Conservation (phyloP, 805 yeast species). For the Candida methanosorbosa region DNA sequence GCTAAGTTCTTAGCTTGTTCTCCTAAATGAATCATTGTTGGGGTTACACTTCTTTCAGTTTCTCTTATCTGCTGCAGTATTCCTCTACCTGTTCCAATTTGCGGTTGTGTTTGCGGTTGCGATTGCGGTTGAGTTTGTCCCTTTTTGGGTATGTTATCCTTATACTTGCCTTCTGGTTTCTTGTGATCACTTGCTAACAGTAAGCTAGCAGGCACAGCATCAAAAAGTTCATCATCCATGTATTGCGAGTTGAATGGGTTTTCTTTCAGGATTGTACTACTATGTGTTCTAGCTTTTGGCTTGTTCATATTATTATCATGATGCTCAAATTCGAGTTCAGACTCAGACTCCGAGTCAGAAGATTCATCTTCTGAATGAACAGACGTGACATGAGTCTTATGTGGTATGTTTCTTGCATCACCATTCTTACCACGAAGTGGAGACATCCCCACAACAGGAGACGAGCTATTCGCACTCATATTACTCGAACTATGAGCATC, state of each 20-base stretch:
- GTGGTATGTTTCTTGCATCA: not conserved
- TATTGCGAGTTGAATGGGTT: conserved; percentile 14
- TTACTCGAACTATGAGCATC: not conserved
- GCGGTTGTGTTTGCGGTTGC: not conserved
- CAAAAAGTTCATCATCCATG: conserved; percentile 18
- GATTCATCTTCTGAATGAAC: not conserved
- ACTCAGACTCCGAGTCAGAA: conserved; percentile 3
- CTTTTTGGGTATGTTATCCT: conserved; percentile 1
- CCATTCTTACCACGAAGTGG: too few species aligned
- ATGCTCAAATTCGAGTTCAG: conserved; percentile 1
- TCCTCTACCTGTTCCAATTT: not conserved
- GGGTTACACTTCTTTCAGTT: conserved; percentile 7
- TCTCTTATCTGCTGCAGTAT: not conserved
- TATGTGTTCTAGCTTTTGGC: conserved; percentile 2
- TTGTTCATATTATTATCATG: not conserved
- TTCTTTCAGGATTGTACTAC: conserved; percentile 12
- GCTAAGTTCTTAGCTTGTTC: conserved; percentile 20
- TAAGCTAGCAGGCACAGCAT: conserved; percentile 19
- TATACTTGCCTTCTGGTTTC: too few species aligned
- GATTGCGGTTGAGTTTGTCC: not conserved
- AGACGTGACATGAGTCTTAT: not conserved
- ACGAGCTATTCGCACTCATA: too few species aligned
- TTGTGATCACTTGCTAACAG: too few species aligned
- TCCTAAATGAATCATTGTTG: conserved; percentile 13
- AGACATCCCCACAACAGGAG: too few species aligned